These are phyloP conservation scores for Aspergillus candidus DNA, from an alignment of 2,329 filamentous ascomycete genomes.

Conservation along the genomic window DNA sequence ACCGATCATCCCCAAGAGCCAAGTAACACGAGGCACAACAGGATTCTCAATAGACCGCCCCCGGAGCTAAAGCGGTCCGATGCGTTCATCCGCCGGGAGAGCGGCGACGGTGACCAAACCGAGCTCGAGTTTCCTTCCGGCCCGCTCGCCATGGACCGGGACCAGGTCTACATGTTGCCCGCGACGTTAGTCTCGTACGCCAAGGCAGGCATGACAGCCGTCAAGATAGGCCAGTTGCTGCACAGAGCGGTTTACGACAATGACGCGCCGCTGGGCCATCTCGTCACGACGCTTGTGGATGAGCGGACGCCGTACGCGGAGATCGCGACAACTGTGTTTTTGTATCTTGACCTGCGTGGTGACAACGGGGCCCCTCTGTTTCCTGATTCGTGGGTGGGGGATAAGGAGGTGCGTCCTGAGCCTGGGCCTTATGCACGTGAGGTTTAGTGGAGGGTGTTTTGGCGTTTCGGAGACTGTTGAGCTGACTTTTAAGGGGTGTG, in stretches of 20 bases:
- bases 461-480: no score
- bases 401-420: not conserved
- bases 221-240: constrained; percentile 11
- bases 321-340: constrained; percentile 9
- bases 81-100: no score
- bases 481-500: no score
- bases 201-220: constrained; percentile 4
- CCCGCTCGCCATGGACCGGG: not conserved
- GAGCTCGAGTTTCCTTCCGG: no score
- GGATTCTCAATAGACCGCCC: no score
- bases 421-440: not conserved
- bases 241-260: constrained; percentile 4
- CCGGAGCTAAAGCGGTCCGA: no score
- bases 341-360: constrained; percentile 7
- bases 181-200: not conserved
- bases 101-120: no score
- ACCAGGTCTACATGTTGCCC: not conserved
- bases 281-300: constrained; percentile 12
- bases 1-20: no score
- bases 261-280: constrained; percentile 7
- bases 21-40: no score
- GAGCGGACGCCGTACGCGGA: constrained; percentile 2
- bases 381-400: not conserved
- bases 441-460: no score
- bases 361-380: not conserved